These are phyloP conservation scores for Kockiozyma suomiensis DNA, from an alignment of 805 yeast genomes.

Conservation along the genomic window DNA sequence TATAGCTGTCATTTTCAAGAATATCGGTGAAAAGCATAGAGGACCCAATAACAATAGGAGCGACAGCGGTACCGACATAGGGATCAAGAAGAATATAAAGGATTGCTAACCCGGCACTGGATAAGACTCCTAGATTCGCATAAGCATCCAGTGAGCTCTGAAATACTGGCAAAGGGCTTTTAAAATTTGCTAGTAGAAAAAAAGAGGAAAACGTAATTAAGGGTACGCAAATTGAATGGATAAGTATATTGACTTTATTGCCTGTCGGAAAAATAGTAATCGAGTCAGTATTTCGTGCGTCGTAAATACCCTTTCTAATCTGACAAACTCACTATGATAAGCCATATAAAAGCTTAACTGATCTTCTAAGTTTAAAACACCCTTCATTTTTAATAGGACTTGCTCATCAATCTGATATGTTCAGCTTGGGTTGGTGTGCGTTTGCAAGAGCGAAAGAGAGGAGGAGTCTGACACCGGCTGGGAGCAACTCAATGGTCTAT, in stretches of 20 bases:
- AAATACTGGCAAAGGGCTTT: conserved; percentile 13
- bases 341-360: conserved; percentile 63
- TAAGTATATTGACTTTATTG: conserved; percentile 62
- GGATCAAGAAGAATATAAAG: conserved; percentile 65
- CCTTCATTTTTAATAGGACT: conserved; percentile 26
- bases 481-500: no score
- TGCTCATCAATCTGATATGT: no score
- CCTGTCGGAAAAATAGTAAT: conserved; percentile 36
- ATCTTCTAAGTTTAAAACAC: conserved; percentile 45
- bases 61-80: conserved; percentile 49
- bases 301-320: background rate
- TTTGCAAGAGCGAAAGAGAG: no score
- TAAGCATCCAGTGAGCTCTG: conserved; percentile 15
- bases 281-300: background rate
- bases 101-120: conserved; percentile 52
- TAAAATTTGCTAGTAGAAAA: conserved; percentile 43
- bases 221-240: conserved; percentile 83
- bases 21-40: conserved; percentile 38
- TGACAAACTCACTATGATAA: conserved; percentile 46
- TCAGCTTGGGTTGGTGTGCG: no score
- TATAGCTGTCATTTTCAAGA: conserved; percentile 39
- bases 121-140: conserved; percentile 52
- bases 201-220: conserved; percentile 62
- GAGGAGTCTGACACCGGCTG: no score
- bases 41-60: conserved; percentile 45